Conservation (phyloP, 495 filamentous ascomycete genomes). For the Aspergillus bertholletiae region DNA sequence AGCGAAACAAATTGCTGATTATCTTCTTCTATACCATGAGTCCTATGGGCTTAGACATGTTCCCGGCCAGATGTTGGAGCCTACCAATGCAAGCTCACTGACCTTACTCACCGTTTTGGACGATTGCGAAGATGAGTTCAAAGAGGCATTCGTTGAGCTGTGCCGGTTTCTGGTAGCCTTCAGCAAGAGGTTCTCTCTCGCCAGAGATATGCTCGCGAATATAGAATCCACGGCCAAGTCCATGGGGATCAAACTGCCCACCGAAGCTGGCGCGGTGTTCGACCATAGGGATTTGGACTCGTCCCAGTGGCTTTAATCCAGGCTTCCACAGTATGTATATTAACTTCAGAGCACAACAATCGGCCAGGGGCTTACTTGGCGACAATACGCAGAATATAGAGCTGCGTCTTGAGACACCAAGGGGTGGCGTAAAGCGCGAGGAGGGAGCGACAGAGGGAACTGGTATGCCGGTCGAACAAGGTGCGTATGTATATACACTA, state of each 20-base stretch:
- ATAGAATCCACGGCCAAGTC: slow-evolving; percentile 18
- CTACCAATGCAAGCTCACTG: slow-evolving; percentile 26
- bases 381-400: neutral
- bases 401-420: neutral
- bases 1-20: slow-evolving; percentile 29
- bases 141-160: slow-evolving; percentile 30
- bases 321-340: neutral
- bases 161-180: slow-evolving; percentile 29
- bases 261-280: slow-evolving; percentile 24
- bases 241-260: slow-evolving; percentile 22
- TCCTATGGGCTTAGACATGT: slow-evolving; percentile 33
- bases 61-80: slow-evolving; percentile 30
- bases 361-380: neutral
- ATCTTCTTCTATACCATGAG: slow-evolving; percentile 26
- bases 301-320: slow-evolving; percentile 6
- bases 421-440: neutral
- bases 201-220: slow-evolving; percentile 23
- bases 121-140: slow-evolving; percentile 15
- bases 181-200: slow-evolving; percentile 24
- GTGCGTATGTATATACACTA: neutral
- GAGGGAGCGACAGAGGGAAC: neutral
- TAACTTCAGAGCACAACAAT: neutral
- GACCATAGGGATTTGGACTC: slow-evolving; percentile 10
- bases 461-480: neutral
- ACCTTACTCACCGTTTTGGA: slow-evolving; percentile 21